Evolutionary conservation across 2,329 filamentous ascomycete genomes (phyloP).

Genomic region (Alternaria gaisen): DNA sequence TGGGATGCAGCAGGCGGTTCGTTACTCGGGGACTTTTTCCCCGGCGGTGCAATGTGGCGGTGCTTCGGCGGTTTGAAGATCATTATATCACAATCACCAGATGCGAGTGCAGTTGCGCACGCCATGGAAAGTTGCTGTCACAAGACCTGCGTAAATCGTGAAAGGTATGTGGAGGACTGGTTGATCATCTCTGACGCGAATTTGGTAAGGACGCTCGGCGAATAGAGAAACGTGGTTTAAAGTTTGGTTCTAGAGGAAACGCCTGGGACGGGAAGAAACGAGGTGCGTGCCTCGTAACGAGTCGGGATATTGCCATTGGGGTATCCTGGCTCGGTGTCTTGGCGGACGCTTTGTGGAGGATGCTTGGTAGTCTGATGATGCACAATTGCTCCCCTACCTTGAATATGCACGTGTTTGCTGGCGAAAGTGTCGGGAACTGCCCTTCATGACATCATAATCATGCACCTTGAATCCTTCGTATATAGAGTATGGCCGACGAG

Average conservation of each 20-base stretch:
- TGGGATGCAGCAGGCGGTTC: not conserved
- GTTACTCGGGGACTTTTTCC: constrained; percentile 2
- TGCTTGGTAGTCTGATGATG: constrained; percentile 8
- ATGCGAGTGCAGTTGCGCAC: not conserved
- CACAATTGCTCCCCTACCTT: constrained; percentile 4
- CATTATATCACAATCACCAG: constrained; percentile 5
- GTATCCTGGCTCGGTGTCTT: constrained; percentile 9
- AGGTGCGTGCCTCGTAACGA: constrained; percentile 20
- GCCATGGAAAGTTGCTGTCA: not conserved
- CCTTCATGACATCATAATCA: constrained; percentile 12
- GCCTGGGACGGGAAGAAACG: constrained; percentile 17
- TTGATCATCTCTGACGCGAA: not conserved
- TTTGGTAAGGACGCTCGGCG: constrained; percentile 1
- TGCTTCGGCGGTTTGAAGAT: constrained; percentile 14
- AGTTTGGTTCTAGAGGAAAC: constrained; percentile 12
- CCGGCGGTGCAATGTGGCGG: constrained; percentile 6
- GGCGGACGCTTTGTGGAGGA: not conserved
- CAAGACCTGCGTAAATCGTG: not conserved
- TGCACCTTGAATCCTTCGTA: constrained; percentile 6
- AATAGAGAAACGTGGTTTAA: constrained; percentile 14
- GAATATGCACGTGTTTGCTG: constrained; percentile 7
- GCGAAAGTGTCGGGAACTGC: not conserved
- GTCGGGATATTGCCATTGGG: constrained; percentile 10
- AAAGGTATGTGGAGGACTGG: not conserved
- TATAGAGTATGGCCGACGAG: constrained; percentile 6